Evolutionary conservation across 164 flowering plant genomes (phyloP).

Genomic region (Buxus sempervirens): DNA sequence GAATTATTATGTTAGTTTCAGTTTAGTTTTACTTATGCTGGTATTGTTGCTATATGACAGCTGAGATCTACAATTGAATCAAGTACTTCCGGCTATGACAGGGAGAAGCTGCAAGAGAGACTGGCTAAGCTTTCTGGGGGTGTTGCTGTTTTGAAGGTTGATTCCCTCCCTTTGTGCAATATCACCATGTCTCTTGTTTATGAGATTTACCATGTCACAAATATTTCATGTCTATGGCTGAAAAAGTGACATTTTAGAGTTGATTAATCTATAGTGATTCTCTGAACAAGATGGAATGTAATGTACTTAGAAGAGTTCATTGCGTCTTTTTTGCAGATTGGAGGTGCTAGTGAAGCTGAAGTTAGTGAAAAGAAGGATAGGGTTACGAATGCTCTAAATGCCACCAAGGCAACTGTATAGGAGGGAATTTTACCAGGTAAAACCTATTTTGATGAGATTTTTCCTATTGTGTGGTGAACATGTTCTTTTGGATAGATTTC

Average conservation of each 20-base stretch:
- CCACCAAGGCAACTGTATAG: constrained; percentile 94
- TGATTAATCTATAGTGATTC: no score
- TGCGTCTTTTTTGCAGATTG: constrained; percentile 57
- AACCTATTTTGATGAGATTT: background rate
- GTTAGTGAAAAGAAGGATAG: constrained; percentile 95
- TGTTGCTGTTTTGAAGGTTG: constrained; percentile 89
- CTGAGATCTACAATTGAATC: constrained; percentile 63
- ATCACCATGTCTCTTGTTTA: no score
- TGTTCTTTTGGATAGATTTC: background rate
- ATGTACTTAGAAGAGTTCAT: background rate
- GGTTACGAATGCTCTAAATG: constrained; percentile 93
- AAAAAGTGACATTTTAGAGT: no score
- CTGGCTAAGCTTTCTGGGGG: constrained; percentile 95
- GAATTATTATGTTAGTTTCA: constrained; percentile 39
- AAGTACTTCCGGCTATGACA: constrained; percentile 90
- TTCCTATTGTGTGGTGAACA: background rate
- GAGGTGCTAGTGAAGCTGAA: constrained; percentile 98
- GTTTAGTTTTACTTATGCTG: no score
- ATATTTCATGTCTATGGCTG: no score
- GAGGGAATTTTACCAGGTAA: constrained; percentile 94
- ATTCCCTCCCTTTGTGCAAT: background rate
- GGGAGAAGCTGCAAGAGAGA: constrained; percentile 87
- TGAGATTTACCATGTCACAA: no score
- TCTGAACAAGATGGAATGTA: background rate
- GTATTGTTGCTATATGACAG: constrained; percentile 29